phyloP scores from a whole-genome alignment of 2,329 filamentous ascomycete species.

The Penicillium sp. region DNA sequence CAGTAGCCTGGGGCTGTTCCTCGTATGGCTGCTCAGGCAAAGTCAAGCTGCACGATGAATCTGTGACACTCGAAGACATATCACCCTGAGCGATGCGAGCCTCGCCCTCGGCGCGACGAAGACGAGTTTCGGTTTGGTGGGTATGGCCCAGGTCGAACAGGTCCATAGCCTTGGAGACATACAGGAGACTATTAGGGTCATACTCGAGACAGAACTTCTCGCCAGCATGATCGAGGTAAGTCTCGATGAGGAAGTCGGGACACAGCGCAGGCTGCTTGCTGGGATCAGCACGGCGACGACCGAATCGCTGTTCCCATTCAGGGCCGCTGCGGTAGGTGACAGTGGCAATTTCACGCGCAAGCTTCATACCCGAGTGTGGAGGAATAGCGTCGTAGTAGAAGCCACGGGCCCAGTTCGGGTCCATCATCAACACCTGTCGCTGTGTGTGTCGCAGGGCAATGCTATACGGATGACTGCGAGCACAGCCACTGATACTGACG shows the following conservation, averaged over 20 bases:
- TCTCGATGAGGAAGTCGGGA: constrained; percentile 96
- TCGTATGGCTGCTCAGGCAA: constrained; percentile 82
- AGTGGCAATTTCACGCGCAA: constrained; percentile 94
- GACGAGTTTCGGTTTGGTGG: constrained; percentile 64
- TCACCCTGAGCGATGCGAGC: constrained; percentile 56
- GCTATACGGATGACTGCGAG: constrained; percentile 92
- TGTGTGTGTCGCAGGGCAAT: constrained; percentile 99
- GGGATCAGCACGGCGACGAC: constrained; percentile 79
- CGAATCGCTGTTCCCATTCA: constrained; percentile 96
- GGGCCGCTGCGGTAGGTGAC: constrained; percentile 96
- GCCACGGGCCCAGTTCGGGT: constrained; percentile 92
- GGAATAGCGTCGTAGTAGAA: constrained; percentile 90
- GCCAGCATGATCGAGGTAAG: constrained; percentile 94
- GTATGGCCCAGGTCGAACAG: constrained; percentile 84
- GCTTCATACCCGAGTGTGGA: constrained; percentile 95
- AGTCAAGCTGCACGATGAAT: constrained; percentile 72
- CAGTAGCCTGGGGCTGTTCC: constrained; percentile 68
- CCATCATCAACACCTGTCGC: constrained; percentile 98
- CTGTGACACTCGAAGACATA: constrained; percentile 31
- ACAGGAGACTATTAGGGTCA: constrained; percentile 91
- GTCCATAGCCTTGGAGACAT: constrained; percentile 99
- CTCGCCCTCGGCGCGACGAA: constrained; percentile 63
- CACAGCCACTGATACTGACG: constrained; percentile 89
- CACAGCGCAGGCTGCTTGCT: constrained; percentile 89
- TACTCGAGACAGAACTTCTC: constrained; percentile 98